A percentile compares a stretch with the other conserved stretches of the same genome.
phyloP scores from a whole-genome alignment of 2,329 filamentous ascomycete genomes.

The Calonectria fujianensis region DNA sequence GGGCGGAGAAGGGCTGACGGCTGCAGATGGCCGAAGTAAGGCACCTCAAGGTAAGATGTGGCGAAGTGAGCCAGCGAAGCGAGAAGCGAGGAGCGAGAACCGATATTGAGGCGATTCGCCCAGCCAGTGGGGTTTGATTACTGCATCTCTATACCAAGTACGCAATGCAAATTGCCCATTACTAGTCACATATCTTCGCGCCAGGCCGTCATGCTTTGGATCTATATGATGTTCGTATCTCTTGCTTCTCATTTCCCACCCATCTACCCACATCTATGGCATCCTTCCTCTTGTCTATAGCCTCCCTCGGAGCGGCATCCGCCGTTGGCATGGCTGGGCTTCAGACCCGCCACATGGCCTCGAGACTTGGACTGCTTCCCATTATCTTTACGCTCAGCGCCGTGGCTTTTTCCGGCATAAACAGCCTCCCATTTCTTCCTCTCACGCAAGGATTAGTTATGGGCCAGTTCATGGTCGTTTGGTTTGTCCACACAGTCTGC shows the following conservation, averaged over 20 bases:
- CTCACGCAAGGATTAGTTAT: constrained; percentile 28
- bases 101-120: not conserved
- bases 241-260: not conserved
- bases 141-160: not conserved
- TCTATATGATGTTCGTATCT: not conserved
- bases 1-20: constrained; percentile 1
- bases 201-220: not conserved
- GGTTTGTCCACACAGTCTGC: constrained; percentile 26
- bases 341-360: constrained; percentile 20
- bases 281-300: constrained; percentile 24
- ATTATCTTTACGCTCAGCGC: constrained; percentile 28
- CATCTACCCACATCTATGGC: constrained; percentile 3
- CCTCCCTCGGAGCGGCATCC: constrained; percentile 20
- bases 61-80: not conserved
- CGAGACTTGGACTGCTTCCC: constrained; percentile 19
- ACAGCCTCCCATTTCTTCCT: constrained; percentile 21
- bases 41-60: not conserved
- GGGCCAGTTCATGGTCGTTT: constrained; percentile 28
- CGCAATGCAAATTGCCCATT: not conserved
- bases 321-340: constrained; percentile 26
- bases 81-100: not conserved
- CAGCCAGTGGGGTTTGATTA: not conserved
- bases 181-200: not conserved
- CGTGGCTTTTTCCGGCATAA: constrained; percentile 23
- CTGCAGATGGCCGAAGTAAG: not conserved